Evolutionary conservation across 305 asterid genomes (phyloP).

Genomic region (Fraxinus xanthoxyloides): DNA sequence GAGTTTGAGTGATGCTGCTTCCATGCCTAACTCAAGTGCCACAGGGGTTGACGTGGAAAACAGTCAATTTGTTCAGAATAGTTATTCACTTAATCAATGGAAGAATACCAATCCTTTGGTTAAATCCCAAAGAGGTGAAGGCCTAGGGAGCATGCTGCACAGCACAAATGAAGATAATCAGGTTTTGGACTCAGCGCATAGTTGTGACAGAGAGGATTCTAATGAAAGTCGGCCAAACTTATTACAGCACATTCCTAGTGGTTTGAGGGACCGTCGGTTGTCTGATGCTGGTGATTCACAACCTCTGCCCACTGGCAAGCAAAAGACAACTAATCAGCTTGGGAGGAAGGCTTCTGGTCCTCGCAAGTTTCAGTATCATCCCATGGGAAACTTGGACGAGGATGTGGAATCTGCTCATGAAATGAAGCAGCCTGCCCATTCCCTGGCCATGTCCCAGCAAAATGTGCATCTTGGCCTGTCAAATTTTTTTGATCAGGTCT

Average conservation of each 20-base stretch:
- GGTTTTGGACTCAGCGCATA: conserved; percentile 27
- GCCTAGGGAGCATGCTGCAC: conserved; percentile 39
- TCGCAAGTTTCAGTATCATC: conserved; percentile 81
- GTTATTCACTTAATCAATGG: conserved; percentile 55
- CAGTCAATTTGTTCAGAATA: conserved; percentile 44
- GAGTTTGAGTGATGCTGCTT: conserved; percentile 42
- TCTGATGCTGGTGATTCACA: conserved; percentile 59
- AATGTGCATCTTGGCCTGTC: conserved; percentile 49
- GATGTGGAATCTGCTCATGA: conserved; percentile 44
- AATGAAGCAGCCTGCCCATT: conserved; percentile 43
- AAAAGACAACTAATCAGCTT: conserved; percentile 52
- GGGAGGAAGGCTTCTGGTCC: conserved; percentile 49
- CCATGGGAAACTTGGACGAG: conserved; percentile 80
- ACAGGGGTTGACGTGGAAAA: conserved; percentile 38
- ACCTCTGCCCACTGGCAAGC: conserved; percentile 52
- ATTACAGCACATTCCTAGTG: conserved; percentile 61
- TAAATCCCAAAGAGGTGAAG: conserved; percentile 47
- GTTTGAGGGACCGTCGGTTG: conserved; percentile 47
- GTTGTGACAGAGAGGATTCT: conserved; percentile 51
- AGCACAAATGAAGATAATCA: conserved; percentile 41
- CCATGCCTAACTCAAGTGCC: conserved; percentile 35
- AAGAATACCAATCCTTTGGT: conserved; percentile 44
- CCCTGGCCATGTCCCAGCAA: conserved; percentile 41
- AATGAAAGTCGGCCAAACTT: conserved; percentile 66
- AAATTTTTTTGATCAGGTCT: conserved; percentile 46